These are phyloP conservation scores for Hypocrella siamensis DNA, from an alignment of 2,329 filamentous ascomycete genomes.

Conservation along the genomic window DNA sequence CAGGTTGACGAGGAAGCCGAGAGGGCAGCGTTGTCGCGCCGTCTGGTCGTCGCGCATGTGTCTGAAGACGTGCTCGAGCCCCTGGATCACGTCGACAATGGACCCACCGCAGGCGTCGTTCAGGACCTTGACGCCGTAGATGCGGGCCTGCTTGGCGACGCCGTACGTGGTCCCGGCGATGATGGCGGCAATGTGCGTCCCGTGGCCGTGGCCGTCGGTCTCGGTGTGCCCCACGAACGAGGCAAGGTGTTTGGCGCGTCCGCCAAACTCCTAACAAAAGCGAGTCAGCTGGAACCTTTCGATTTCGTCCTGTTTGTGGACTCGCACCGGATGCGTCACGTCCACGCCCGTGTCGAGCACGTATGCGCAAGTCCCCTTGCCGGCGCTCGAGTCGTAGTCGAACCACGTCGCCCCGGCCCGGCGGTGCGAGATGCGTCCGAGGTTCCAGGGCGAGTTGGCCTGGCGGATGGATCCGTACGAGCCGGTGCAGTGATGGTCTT, in stretches of 20 bases:
- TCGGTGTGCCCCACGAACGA: constrained; percentile 10
- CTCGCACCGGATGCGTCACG: constrained; percentile 11
- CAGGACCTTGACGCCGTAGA: constrained; percentile 32
- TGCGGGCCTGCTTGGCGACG: constrained; percentile 25
- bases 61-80: no score
- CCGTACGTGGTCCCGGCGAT: constrained; percentile 16
- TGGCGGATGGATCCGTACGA: no score
- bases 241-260: constrained; percentile 14
- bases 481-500: no score
- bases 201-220: constrained; percentile 20
- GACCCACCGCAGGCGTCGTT: constrained; percentile 15
- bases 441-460: no score
- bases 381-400: no score
- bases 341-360: constrained; percentile 30
- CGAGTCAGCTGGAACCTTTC: background rate
- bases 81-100: no score
- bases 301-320: background rate
- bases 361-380: constrained; percentile 24
- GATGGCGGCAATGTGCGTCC: constrained; percentile 20
- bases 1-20: no score
- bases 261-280: constrained; percentile 14
- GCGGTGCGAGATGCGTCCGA: no score
- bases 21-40: no score
- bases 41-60: no score
- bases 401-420: no score